A percentile compares a stretch with the other conserved stretches of the same genome.
These are phyloP conservation scores for Dendrobium huoshanense DNA, from an alignment of 106 monocot genomes.

Conservation along the genomic window DNA sequence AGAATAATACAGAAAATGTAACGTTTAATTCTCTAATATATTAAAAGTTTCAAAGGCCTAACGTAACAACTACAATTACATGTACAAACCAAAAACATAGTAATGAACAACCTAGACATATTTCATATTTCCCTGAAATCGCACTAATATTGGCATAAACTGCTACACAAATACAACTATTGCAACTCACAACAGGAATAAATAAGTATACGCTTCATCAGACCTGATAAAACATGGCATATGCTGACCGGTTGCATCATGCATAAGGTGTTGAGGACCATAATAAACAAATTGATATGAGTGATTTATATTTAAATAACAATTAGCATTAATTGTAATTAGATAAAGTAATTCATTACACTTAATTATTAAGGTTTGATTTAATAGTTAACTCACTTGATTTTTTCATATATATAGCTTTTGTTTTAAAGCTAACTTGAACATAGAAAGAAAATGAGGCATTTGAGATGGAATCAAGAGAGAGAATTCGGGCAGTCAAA, in stretches of 20 bases:
- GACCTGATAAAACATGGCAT: neutral
- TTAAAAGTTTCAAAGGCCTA: neutral
- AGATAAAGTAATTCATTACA: no score
- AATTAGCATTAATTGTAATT: no score
- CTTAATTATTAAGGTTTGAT: no score
- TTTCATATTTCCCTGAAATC: neutral
- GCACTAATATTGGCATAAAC: neutral
- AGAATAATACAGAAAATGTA: neutral
- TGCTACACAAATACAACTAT: neutral
- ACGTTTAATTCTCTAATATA: neutral
- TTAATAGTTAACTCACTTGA: no score
- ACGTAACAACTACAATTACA: neutral
- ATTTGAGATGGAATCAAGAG: no score
- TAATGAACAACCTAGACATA: neutral
- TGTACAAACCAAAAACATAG: neutral
- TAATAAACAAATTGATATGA: neutral
- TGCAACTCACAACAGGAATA: neutral
- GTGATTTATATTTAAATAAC: no score
- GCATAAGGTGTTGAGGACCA: neutral
- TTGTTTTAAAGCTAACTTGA: no score
- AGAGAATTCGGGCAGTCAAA: no score
- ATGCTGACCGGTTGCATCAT: neutral
- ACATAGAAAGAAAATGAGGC: no score
- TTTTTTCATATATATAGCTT: no score
- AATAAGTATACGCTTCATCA: neutral